A percentile compares a stretch with the other conserved stretches of the same genome.
Evolutionary conservation across 345 rosid genomes (phyloP).

Genomic region (Eucalyptus sp.): DNA sequence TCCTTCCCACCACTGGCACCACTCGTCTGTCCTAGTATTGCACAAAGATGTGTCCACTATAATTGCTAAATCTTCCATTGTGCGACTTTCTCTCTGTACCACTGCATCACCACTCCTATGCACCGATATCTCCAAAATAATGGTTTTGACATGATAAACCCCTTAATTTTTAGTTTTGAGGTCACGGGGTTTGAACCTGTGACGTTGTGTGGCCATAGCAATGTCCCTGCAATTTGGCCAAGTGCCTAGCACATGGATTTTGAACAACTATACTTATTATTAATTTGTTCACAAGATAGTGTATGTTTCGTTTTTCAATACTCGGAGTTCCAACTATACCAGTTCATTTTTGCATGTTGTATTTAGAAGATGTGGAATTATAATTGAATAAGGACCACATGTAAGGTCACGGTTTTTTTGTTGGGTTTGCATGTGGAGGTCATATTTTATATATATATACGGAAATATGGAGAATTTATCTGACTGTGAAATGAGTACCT

Average conservation of each 20-base stretch:
- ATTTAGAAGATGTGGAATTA: not conserved
- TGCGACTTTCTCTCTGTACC: not conserved
- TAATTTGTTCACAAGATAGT: not conserved
- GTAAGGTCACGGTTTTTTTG: not conserved
- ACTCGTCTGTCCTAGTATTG: not conserved
- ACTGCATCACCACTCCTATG: not conserved
- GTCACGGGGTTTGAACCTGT: not conserved
- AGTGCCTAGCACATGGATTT: not conserved
- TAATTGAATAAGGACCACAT: not conserved
- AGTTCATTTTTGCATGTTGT: not conserved
- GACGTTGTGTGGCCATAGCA: not conserved
- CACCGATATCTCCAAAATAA: not conserved
- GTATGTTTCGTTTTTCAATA: not conserved
- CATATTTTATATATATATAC: not conserved
- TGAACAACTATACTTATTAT: not conserved
- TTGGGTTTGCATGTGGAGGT: not conserved
- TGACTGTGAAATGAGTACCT: not conserved
- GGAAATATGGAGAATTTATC: not conserved
- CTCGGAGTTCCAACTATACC: not conserved
- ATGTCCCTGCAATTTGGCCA: not conserved
- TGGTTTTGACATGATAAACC: not conserved
- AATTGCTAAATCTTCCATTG: not conserved
- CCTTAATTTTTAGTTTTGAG: not conserved
- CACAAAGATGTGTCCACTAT: not conserved
- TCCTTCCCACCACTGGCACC: not conserved